Evolutionary conservation across 2,329 filamentous ascomycete species (phyloP).

Genomic region (Phaeosphaeriaceae sp.): DNA sequence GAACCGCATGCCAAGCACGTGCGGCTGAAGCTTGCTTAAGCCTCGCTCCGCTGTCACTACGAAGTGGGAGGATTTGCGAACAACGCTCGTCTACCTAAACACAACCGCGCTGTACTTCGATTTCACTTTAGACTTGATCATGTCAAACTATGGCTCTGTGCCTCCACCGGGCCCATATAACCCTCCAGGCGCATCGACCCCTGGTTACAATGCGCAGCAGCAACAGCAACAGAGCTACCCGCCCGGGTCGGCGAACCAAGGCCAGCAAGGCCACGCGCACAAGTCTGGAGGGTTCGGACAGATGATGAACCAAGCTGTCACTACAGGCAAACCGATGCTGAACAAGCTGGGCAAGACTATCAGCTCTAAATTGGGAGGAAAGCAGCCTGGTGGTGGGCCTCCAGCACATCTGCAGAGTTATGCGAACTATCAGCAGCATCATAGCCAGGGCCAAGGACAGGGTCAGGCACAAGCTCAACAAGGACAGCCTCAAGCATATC

Average conservation of each 20-base stretch:
- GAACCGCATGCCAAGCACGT: slow-evolving; percentile 17
- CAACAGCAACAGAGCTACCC: slow-evolving; percentile 29
- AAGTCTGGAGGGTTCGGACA: slow-evolving; percentile 36
- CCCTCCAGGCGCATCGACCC: slow-evolving; percentile 23
- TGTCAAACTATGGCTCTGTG: slow-evolving; percentile 43
- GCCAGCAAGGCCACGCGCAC: slow-evolving; percentile 18
- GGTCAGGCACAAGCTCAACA: slow-evolving; percentile 13
- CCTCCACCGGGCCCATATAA: slow-evolving; percentile 37
- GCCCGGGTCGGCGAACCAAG: slow-evolving; percentile 20
- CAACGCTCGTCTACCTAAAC: background rate
- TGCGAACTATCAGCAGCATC: slow-evolving; percentile 40
- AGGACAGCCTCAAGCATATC: slow-evolving; percentile 20
- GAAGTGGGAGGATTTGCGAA: background rate
- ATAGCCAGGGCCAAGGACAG: slow-evolving; percentile 7
- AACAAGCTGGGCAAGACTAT: slow-evolving; percentile 47
- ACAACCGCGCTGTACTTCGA: background rate
- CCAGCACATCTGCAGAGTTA: slow-evolving; percentile 41
- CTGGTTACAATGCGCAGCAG: slow-evolving; percentile 26
- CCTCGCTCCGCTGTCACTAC: slow-evolving; percentile 3
- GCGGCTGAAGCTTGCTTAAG: slow-evolving; percentile 16
- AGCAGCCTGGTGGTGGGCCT: slow-evolving; percentile 26
- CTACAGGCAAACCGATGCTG: slow-evolving; percentile 44
- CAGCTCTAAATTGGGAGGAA: slow-evolving; percentile 41
- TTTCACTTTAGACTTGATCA: slow-evolving; percentile 4
- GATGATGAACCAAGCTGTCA: slow-evolving; percentile 46